Conservation (phyloP, 345 rosid species). For the Mercurialis annua region DNA sequence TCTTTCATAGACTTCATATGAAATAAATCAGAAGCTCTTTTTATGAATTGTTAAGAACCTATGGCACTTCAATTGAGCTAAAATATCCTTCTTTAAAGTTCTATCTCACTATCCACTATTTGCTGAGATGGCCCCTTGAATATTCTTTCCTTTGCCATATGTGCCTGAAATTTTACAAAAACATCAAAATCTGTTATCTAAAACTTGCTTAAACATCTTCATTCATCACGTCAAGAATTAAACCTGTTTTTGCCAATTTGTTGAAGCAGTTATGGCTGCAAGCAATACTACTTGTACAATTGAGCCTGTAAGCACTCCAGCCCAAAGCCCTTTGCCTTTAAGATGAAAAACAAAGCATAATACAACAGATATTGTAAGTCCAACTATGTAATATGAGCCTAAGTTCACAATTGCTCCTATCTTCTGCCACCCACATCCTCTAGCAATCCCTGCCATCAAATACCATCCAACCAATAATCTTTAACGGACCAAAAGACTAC, state of each 20-base stretch:
- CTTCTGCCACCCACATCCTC: constrained; percentile 44
- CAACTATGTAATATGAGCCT: constrained; percentile 21
- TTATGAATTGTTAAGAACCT: too few relatives aligned
- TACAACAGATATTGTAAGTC: constrained; percentile 27
- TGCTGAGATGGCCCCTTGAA: background rate
- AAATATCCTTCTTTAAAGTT: constrained; percentile 1
- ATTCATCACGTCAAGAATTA: background rate
- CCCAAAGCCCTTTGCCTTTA: constrained; percentile 43
- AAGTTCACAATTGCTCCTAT: constrained; percentile 24
- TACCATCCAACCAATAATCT: too few relatives aligned
- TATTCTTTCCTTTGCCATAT: constrained; percentile 20
- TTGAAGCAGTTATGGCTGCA: constrained; percentile 13
- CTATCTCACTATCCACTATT: background rate
- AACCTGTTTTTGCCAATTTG: constrained; percentile 44
- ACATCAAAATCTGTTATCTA: background rate
- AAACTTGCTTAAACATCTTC: background rate
- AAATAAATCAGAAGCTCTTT: too few relatives aligned
- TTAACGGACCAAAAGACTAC: too few relatives aligned
- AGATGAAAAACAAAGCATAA: constrained; percentile 29
- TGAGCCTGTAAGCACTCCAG: constrained; percentile 36
- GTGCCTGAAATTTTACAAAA: constrained; percentile 16
- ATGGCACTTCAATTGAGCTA: too few relatives aligned
- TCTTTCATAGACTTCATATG: too few relatives aligned
- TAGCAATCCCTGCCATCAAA: constrained; percentile 30
- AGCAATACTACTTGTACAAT: constrained; percentile 28